A percentile compares a stretch with the other conserved stretches of the same genome.
Evolutionary conservation across 2,329 filamentous ascomycete genomes (phyloP).

Genomic region (Nemania sp.): DNA sequence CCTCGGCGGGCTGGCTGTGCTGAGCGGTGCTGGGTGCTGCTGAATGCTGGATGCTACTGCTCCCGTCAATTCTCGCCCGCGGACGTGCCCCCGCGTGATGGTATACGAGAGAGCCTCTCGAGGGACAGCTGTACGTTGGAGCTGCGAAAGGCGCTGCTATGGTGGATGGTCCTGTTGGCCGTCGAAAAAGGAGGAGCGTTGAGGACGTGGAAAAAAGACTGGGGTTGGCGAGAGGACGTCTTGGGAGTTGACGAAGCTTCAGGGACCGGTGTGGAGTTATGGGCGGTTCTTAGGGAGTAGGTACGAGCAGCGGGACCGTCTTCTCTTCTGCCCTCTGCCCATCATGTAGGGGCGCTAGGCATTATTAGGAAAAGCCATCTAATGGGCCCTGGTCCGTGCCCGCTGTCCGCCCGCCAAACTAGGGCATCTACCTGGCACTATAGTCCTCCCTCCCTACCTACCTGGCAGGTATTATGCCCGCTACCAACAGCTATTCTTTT

Average conservation of each 20-base stretch:
- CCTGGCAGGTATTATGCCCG: not conserved
- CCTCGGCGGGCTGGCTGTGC: slow-evolving; percentile 42
- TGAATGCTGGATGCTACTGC: slow-evolving; percentile 19
- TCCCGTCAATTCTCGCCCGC: slow-evolving; percentile 42
- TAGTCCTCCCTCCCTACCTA: not conserved
- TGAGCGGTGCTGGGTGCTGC: slow-evolving; percentile 15
- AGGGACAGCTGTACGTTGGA: slow-evolving; percentile 23
- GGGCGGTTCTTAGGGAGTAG: slow-evolving; percentile 17
- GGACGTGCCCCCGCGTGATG: slow-evolving; percentile 39
- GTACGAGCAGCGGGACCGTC: slow-evolving; percentile 19
- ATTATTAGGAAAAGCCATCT: slow-evolving; percentile 16
- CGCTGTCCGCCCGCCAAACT: not conserved
- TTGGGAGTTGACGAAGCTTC: slow-evolving; percentile 38
- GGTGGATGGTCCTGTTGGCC: slow-evolving; percentile 17
- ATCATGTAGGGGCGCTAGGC: slow-evolving; percentile 13
- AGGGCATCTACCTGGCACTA: not conserved
- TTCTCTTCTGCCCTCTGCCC: slow-evolving; percentile 18
- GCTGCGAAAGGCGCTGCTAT: slow-evolving; percentile 28
- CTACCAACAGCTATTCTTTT: not conserved
- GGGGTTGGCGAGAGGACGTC: slow-evolving; percentile 36
- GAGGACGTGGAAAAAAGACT: slow-evolving; percentile 39
- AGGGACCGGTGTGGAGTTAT: slow-evolving; percentile 37
- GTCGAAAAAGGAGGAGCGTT: slow-evolving; percentile 28
- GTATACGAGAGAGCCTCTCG: slow-evolving; percentile 30
- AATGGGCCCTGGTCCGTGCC: slow-evolving; percentile 30